phyloP scores from a whole-genome alignment of 805 yeast genomes.

The Metschnikowia borealis region DNA sequence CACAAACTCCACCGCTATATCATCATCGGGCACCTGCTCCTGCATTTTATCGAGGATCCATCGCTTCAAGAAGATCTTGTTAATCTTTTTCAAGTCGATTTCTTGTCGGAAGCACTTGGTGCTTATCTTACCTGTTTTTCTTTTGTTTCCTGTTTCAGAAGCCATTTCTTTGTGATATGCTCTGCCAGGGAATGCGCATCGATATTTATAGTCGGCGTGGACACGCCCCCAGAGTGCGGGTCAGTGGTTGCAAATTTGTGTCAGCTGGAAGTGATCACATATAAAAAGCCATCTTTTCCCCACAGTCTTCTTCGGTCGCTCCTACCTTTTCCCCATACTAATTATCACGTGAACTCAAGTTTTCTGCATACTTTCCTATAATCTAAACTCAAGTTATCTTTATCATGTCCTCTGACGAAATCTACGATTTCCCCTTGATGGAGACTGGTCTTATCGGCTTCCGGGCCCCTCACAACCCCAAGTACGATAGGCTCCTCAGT shows the following conservation, averaged over 20 bases:
- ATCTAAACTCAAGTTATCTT: too few relatives aligned
- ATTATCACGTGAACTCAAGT: not conserved
- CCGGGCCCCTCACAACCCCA: not conserved
- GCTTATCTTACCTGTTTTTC: not conserved
- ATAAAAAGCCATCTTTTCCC: not conserved
- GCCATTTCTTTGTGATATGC: not conserved
- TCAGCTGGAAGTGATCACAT: not conserved
- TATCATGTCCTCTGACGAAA: not conserved
- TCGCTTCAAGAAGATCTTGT: conserved; percentile 31
- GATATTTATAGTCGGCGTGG: not conserved
- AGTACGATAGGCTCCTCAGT: not conserved
- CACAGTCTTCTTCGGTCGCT: not conserved
- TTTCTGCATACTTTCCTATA: not conserved
- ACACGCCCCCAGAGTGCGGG: conserved; percentile 1
- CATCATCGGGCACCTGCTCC: conserved; percentile 47
- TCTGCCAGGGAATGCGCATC: not conserved
- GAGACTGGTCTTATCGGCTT: conserved; percentile 2
- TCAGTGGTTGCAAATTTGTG: conserved; percentile 6
- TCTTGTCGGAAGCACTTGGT: conserved; percentile 5
- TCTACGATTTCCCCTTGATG: not conserved
- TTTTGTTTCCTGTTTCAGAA: not conserved
- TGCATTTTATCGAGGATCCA: conserved; percentile 39
- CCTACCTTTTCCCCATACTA: not conserved
- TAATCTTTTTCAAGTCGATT: conserved; percentile 38
- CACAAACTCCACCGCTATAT: conserved; percentile 44